Evolutionary conservation across 2,329 filamentous ascomycete species (phyloP).

Genomic region (Saccharata proteae): DNA sequence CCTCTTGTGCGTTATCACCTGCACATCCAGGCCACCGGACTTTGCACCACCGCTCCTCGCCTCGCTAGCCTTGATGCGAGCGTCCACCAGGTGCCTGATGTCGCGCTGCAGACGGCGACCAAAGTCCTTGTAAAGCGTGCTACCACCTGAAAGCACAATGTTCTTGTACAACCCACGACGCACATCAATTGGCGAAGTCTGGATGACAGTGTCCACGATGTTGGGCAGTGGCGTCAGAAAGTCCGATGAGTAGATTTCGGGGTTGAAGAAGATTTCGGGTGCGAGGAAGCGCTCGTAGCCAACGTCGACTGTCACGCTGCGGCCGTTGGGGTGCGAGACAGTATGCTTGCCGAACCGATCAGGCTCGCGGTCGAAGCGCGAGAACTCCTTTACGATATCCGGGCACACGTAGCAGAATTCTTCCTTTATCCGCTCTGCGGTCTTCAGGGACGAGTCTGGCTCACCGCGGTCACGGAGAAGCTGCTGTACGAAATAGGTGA

Average conservation of each 20-base stretch:
- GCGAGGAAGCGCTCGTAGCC: slow-evolving; percentile 97
- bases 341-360: slow-evolving; percentile 81
- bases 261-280: slow-evolving; percentile 99
- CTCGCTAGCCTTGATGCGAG: slow-evolving; percentile 84
- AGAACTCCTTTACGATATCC: slow-evolving; percentile 97
- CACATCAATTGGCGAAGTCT: slow-evolving; percentile 95
- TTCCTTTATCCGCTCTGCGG: slow-evolving; percentile 96
- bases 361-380: slow-evolving; percentile 84
- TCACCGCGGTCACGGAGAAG: slow-evolving; percentile 91
- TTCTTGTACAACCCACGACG: slow-evolving; percentile 98
- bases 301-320: slow-evolving; percentile 75
- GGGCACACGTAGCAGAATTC: slow-evolving; percentile 98
- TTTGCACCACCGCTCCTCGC: slow-evolving; percentile 80
- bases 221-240: slow-evolving; percentile 90
- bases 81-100: slow-evolving; percentile 91
- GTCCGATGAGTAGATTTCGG: slow-evolving; percentile 97
- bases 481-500: slow-evolving; percentile 97
- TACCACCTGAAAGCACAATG: slow-evolving; percentile 94
- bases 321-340: slow-evolving; percentile 74
- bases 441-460: slow-evolving; percentile 92
- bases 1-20: slow-evolving; percentile 94
- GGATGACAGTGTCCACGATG: slow-evolving; percentile 93
- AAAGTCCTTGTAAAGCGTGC: slow-evolving; percentile 97
- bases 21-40: slow-evolving; percentile 89
- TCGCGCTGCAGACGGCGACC: slow-evolving; percentile 90